phyloP scores from a whole-genome alignment of 1,139 yeast species.

The Debaryomyces sp. region DNA sequence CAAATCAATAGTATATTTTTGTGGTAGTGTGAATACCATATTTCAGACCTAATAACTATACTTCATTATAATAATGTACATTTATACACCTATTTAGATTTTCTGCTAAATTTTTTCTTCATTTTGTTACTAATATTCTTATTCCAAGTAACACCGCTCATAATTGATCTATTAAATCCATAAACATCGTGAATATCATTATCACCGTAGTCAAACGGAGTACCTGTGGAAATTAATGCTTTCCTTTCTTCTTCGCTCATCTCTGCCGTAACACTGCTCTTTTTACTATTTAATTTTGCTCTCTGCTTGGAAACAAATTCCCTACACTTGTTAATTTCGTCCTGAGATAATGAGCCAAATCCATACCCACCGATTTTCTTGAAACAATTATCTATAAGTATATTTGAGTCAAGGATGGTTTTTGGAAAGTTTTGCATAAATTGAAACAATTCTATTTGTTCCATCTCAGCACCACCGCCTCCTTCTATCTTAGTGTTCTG shows the following conservation, averaged over 20 bases:
- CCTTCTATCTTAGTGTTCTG: conserved; percentile 19
- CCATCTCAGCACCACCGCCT: conserved; percentile 38
- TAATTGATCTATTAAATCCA: conserved; percentile 53
- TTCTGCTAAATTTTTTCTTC: conserved; percentile 43
- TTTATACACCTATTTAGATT: conserved; percentile 8
- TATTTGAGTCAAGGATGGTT: conserved; percentile 66
- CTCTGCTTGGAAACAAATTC: conserved; percentile 73
- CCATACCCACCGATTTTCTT: conserved; percentile 69
- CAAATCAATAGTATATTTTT: neutral
- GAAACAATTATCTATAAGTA: conserved; percentile 72
- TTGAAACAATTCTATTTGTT: conserved; percentile 87
- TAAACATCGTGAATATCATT: conserved; percentile 48
- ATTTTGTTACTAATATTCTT: conserved; percentile 53
- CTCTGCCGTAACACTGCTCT: conserved; percentile 33
- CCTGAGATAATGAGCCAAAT: conserved; percentile 76
- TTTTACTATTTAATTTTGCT: conserved; percentile 43
- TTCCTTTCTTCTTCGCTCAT: conserved; percentile 46
- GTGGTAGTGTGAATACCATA: neutral
- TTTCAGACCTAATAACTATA: neutral
- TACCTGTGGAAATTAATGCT: conserved; percentile 28
- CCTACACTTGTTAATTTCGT: conserved; percentile 76
- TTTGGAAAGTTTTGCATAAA: conserved; percentile 83
- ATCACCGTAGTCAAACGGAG: conserved; percentile 19
- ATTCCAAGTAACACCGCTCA: conserved; percentile 62
- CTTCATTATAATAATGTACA: neutral